phyloP scores from a whole-genome alignment of 805 yeast species.

The Blastobotrys peoriensis region DNA sequence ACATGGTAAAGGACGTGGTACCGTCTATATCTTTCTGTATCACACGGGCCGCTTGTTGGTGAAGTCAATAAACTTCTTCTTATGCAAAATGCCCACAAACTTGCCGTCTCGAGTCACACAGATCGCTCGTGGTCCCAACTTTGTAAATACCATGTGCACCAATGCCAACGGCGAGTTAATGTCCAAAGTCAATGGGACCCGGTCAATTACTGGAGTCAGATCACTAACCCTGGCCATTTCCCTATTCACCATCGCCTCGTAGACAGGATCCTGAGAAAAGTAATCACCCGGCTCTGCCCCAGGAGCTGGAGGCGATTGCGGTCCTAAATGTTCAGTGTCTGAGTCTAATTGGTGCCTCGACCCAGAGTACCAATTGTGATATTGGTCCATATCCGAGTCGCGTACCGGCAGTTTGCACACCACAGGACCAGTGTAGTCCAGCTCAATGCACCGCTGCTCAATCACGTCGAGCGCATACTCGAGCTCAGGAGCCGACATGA shows the following conservation, averaged over 20 bases:
- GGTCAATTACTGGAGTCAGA: slow-evolving; percentile 39
- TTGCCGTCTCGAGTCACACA: slow-evolving; percentile 42
- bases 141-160: slow-evolving; percentile 46
- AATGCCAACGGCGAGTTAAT: slow-evolving; percentile 43
- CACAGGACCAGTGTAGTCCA: slow-evolving; percentile 14
- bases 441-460: slow-evolving; percentile 22
- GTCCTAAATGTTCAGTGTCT: background rate
- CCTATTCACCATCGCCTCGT: background rate
- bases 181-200: slow-evolving; percentile 43
- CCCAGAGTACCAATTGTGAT: slow-evolving; percentile 16
- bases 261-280: background rate
- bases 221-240: slow-evolving; percentile 28
- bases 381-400: slow-evolving; percentile 18
- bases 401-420: slow-evolving; percentile 22
- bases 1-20: too few relatives aligned
- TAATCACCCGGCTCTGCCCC: slow-evolving; percentile 2
- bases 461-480: slow-evolving; percentile 47
- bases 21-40: too few relatives aligned
- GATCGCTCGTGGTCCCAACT: slow-evolving; percentile 45
- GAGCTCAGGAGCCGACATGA: slow-evolving; percentile 45
- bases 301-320: background rate
- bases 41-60: slow-evolving; percentile 20
- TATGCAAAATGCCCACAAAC: slow-evolving; percentile 48
- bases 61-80: slow-evolving; percentile 46
- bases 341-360: slow-evolving; percentile 2